A percentile compares a stretch with the other conserved stretches of the same genome.
Evolutionary conservation across 768 basidiomycete genomes (phyloP).

Genomic region (Termitomyces sp.): DNA sequence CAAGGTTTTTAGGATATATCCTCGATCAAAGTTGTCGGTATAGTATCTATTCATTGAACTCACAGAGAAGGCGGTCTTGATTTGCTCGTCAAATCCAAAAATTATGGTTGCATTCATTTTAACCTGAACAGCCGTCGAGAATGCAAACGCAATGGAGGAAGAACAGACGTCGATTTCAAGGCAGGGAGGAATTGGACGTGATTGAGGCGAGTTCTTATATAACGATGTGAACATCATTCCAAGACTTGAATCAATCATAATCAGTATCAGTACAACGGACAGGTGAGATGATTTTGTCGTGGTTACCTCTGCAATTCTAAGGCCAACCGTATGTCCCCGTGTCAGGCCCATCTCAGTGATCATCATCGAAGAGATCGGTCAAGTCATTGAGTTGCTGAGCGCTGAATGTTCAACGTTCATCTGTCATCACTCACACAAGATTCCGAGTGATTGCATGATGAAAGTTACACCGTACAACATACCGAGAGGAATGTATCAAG

Average conservation of each 20-base stretch:
- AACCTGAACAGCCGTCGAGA: neutral
- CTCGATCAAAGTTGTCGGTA: no score
- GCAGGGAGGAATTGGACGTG: no score
- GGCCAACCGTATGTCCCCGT: no score
- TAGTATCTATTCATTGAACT: neutral
- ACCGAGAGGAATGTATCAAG: neutral
- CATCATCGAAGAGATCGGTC: neutral
- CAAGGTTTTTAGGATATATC: neutral
- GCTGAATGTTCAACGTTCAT: neutral
- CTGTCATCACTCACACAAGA: neutral
- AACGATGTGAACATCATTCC: neutral
- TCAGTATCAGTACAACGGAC: no score
- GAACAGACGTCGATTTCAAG: neutral
- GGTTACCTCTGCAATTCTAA: neutral
- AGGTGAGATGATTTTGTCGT: neutral
- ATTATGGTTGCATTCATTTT: neutral
- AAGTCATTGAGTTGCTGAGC: no score
- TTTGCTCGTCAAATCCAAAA: neutral
- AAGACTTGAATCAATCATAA: neutral
- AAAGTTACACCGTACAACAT: neutral
- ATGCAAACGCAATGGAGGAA: neutral
- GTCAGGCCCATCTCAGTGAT: neutral
- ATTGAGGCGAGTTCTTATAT: no score
- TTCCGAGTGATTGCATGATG: no score
- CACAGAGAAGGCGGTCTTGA: neutral